Base-by-base conservation (phyloP, 768 basidiomycete species). In the Rhizopogon salebrosus region DNA sequence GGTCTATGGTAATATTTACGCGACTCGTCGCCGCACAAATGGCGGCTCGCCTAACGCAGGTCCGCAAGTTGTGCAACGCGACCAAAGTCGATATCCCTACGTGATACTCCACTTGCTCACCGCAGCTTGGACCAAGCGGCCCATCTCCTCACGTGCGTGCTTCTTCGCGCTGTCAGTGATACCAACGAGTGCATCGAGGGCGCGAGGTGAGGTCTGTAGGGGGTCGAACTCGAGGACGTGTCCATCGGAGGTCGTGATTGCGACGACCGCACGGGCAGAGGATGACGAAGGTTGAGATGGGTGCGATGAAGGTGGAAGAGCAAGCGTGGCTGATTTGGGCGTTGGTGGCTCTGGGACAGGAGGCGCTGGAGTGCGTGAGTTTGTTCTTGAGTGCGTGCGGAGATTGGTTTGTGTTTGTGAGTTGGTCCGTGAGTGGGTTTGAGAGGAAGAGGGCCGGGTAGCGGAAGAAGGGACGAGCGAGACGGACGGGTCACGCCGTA, bases 181-280 rank as follows among this genome's bases (percentile, higher is more conserved):
- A 4, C 88, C 89, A 49, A 89, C 84, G 7, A 91, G 74, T 29
- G 80, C 82, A 60, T 92, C 87, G 27, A 95, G 70, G 43, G 87
- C 76, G 2, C 78, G 75, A 1, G 90, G 84, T 2, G 86, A 83
- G 13, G 87, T 84, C 54, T 77, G 75, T 39, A 95, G 71, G 8
- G 92, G 92, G 59, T 95, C 87, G 61, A 95, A 93, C 64, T 86
- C 84, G 23, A 95, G 75, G n/a, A 87, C 67, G 59, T 87, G 83
- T 0, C 92, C 92, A 58, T 92, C 89, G 37, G 77, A 81, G 0
- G 85, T 91, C 4, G 88, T 83, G n/a, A 93, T 84, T 1, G 86
- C 82, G 11, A 91, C 83, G 29, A 88, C 69, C 2, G 85, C 85
- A 4, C 80, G 78, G 54, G 77, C 68, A n/a, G 57, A 57, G 40